Conservation (phyloP, 2,329 filamentous ascomycete genomes). For the Sphaerulina vaccinii region DNA sequence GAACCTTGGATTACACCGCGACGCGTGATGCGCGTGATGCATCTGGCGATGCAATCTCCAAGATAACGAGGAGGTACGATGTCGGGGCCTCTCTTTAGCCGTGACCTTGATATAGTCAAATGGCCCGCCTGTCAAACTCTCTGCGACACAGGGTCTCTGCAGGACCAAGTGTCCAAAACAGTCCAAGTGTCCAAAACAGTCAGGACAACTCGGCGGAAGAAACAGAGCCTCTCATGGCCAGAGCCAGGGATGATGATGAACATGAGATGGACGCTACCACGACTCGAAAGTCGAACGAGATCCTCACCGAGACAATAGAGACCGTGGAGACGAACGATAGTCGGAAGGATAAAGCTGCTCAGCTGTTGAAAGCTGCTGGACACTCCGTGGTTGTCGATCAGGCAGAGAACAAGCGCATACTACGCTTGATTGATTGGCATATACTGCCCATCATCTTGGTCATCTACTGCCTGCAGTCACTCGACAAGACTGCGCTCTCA, state of each 20-base stretch:
- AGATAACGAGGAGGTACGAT: constrained; percentile 1
- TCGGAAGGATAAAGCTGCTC: constrained; percentile 49
- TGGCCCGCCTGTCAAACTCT: neutral
- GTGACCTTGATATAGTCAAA: neutral
- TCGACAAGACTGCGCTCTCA: constrained; percentile 37
- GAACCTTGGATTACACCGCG: constrained; percentile 3
- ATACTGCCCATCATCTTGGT: constrained; percentile 32
- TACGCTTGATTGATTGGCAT: constrained; percentile 34
- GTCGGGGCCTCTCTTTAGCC: neutral
- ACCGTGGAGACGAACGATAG: constrained; percentile 8
- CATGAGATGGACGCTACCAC: constrained; percentile 27
- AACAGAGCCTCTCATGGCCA: constrained; percentile 14
- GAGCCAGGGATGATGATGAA: constrained; percentile 21
- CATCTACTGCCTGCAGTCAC: constrained; percentile 40
- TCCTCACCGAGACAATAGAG: constrained; percentile 27
- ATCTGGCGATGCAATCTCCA: neutral
- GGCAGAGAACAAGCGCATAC: constrained; percentile 29
- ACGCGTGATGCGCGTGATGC: neutral
- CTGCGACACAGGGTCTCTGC: neutral
- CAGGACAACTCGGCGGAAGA: neutral
- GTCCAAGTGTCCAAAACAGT: neutral
- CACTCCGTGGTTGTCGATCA: constrained; percentile 31
- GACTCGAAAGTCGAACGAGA: constrained; percentile 22
- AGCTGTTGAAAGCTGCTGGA: constrained; percentile 49
- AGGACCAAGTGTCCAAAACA: neutral